Conservation (phyloP, 2,329 filamentous ascomycete species). For the Clarireedia sp. region DNA sequence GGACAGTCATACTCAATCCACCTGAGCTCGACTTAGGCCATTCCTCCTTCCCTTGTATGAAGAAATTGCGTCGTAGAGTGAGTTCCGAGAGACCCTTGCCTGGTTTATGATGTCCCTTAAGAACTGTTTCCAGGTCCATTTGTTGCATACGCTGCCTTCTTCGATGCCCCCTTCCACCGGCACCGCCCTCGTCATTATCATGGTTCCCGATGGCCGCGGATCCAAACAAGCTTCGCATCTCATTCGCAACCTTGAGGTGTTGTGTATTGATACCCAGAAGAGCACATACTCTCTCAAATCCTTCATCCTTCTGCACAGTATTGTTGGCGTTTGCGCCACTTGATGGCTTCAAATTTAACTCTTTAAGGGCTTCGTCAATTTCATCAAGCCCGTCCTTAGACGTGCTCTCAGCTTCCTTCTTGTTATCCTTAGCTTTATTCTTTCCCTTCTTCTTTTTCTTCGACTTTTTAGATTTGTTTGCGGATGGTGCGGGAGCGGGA, state of each 20-base stretch:
- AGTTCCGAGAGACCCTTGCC: constrained; percentile 51
- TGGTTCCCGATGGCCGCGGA: constrained; percentile 49
- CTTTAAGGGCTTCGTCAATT: constrained; percentile 56
- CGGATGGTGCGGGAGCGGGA: constrained; percentile 8
- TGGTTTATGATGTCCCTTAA: constrained; percentile 37
- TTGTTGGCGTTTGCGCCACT: constrained; percentile 20
- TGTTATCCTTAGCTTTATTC: constrained; percentile 17
- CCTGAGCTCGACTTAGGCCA: constrained; percentile 65
- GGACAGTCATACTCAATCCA: constrained; percentile 74
- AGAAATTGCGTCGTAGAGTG: constrained; percentile 54
- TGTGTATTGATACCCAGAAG: constrained; percentile 58
- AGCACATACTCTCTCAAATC: constrained; percentile 40
- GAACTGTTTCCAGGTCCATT: constrained; percentile 32
- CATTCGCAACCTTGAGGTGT: constrained; percentile 77
- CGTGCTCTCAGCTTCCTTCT: constrained; percentile 20
- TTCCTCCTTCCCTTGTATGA: constrained; percentile 64
- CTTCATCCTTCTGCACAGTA: constrained; percentile 19
- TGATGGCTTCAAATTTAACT: constrained; percentile 40
- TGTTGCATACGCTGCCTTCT: constrained; percentile 36
- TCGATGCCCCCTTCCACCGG: constrained; percentile 31
- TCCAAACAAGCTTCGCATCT: constrained; percentile 76
- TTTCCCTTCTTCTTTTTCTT: constrained; percentile 37
- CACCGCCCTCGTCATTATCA: constrained; percentile 38
- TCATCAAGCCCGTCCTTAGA: constrained; percentile 44
- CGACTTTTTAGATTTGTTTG: constrained; percentile 48